Percentiles rank a stretch among this genome's conserved stretches.
These are phyloP conservation scores for Passiflora organensis DNA, from an alignment of 345 rosid species.

Conservation along the genomic window DNA sequence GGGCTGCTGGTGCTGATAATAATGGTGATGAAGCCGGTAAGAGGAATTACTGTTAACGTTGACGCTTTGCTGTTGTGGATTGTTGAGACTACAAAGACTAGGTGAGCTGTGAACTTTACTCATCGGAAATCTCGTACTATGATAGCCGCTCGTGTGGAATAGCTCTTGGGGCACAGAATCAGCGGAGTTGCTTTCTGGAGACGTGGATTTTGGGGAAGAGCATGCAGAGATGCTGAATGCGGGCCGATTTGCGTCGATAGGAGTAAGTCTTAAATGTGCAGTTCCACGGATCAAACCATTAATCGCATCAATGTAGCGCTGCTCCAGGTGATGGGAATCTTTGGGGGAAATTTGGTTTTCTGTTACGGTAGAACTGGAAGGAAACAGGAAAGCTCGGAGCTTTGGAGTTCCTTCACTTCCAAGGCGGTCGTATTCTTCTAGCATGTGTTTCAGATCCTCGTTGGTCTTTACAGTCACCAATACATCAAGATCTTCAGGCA, in stretches of 20 bases:
- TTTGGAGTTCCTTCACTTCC: constrained; percentile 43
- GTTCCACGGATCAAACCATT: constrained; percentile 44
- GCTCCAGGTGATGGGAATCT: constrained; percentile 49
- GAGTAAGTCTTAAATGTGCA: constrained; percentile 22
- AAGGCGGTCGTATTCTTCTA: constrained; percentile 63
- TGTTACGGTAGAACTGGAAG: constrained; percentile 30
- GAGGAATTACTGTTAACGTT: constrained; percentile 15
- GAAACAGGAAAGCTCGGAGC: constrained; percentile 66
- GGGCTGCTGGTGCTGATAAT: constrained; percentile 21
- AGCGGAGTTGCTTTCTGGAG: constrained; percentile 41
- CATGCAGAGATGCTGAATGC: constrained; percentile 51
- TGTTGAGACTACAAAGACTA: constrained; percentile 39
- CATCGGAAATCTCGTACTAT: constrained; percentile 30
- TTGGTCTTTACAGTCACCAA: constrained; percentile 64
- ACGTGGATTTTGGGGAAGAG: constrained; percentile 51
- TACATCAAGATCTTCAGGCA: constrained; percentile 71
- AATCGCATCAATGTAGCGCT: constrained; percentile 76
- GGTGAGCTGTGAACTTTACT: constrained; percentile 75
- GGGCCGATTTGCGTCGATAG: constrained; percentile 28
- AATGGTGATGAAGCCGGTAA: constrained; percentile 28
- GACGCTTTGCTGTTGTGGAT: constrained; percentile 13
- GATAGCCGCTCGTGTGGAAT: constrained; percentile 13
- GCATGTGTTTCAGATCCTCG: constrained; percentile 80
- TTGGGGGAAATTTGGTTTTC: constrained; percentile 32
- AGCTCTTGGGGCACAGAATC: constrained; percentile 30